Evolutionary conservation across 768 basidiomycete species (phyloP), one percentile per base, ranked within the genome.

Genomic region (Suillus hirtellus): DNA sequence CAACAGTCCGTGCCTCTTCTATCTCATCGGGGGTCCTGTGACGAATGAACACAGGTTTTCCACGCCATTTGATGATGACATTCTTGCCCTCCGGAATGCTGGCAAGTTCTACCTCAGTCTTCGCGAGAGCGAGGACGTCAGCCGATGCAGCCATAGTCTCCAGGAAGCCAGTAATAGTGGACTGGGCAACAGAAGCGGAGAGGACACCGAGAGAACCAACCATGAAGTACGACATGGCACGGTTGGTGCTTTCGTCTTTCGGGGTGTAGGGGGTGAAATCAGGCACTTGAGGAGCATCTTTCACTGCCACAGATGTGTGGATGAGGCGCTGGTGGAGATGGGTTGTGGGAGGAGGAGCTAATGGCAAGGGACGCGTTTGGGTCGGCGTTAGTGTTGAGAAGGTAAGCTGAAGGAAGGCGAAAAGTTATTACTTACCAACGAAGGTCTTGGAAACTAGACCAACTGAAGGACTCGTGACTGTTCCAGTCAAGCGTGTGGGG

Each of bases 1-100:
- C 88, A 63, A 84, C 80, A 44, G 76, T 71, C 78, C 92, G 89
- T 59, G 97, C 97, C 80, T 99, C 97, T 66, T 93, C 86, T 70
- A 99, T 92, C 82, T 99, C 97, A 62, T 82, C 84, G 62, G 83
- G 71, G 15, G 97, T 99, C 72, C 97, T 88, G 82, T 99, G 97
- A 68, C 97, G 88, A 76, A 99, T 95, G 84, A 99, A 99, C 61
- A 99, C 97, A 67, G 97, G 97, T 84, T 99, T 99, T 77, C 97
- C 97, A 73, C 97, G 92, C 97, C 97, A 99, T 82, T 98, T 95
- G 81, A 96, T 92, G 78, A 96, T 88, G 69, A 90, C 92, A 75
- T 96, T 96, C 86, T 95, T 96, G 77, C 95, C 95, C 84, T 98
- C 95, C 43, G 97, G 97, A 72, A 99, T 99, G 65, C 78, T 81